phyloP scores from a whole-genome alignment of 345 rosid species.

The Psidium guajava region DNA sequence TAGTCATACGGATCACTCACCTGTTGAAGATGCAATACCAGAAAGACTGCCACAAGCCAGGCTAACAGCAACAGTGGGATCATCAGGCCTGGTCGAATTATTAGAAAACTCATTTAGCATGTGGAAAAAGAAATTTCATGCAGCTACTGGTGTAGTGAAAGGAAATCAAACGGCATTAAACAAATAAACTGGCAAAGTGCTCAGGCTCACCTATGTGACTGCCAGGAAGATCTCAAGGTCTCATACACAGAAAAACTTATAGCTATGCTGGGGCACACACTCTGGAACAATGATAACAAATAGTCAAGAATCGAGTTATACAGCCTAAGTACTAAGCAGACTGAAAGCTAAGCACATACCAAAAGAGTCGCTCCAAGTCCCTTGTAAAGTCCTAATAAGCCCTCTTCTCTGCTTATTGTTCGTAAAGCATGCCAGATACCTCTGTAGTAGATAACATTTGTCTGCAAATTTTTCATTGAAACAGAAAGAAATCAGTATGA shows the following conservation, averaged over 20 bases:
- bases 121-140: not conserved
- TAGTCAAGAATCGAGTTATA: not conserved
- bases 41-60: slow-evolving; percentile 96
- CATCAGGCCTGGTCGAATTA: slow-evolving; percentile 49
- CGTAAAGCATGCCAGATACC: slow-evolving; percentile 73
- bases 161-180: not conserved
- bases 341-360: slow-evolving; percentile 19
- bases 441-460: slow-evolving; percentile 61
- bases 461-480: slow-evolving; percentile 33
- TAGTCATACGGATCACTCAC: slow-evolving; percentile 26
- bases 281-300: slow-evolving; percentile 26
- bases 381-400: slow-evolving; percentile 71
- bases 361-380: slow-evolving; percentile 91
- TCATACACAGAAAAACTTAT: slow-evolving; percentile 87
- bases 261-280: slow-evolving; percentile 91
- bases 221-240: slow-evolving; percentile 75
- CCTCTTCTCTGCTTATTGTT: slow-evolving; percentile 72
- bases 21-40: slow-evolving; percentile 96
- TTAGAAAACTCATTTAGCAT: not conserved
- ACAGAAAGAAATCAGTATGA: not conserved
- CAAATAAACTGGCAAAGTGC: not conserved
- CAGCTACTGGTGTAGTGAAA: not conserved
- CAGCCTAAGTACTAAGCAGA: not conserved
- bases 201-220: slow-evolving; percentile 47
- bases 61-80: slow-evolving; percentile 58